Conservation (phyloP, 306 rosid genomes). For the Pachyrhizus erosus region DNA sequence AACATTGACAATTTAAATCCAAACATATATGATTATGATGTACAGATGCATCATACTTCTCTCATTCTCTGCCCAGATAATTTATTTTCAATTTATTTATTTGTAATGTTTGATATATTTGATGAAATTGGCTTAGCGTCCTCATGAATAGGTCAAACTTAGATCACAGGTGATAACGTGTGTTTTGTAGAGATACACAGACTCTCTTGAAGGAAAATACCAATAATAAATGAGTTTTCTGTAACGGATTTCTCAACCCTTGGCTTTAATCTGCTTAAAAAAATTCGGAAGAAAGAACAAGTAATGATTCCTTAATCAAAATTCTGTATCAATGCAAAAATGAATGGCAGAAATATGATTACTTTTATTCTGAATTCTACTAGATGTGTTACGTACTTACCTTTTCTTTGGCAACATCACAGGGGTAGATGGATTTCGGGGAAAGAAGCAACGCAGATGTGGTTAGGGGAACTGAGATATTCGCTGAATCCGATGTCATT, state of each 20-base stretch:
- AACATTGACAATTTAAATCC: neutral
- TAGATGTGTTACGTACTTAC: neutral
- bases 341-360: neutral
- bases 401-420: conserved; percentile 11
- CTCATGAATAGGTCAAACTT: neutral
- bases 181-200: neutral
- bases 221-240: neutral
- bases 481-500: neutral
- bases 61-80: neutral
- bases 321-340: neutral
- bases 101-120: neutral
- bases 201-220: neutral
- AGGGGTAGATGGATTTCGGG: conserved; percentile 7
- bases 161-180: neutral
- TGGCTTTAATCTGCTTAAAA: neutral
- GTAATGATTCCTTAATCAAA: neutral
- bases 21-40: neutral
- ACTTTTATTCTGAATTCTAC: neutral
- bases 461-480: neutral
- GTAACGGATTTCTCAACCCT: neutral
- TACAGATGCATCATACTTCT: neutral
- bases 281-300: neutral
- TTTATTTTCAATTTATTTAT: neutral
- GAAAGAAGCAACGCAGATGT: neutral
- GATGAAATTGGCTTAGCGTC: neutral